Evolutionary conservation across 768 basidiomycete species (phyloP), one percentile per base, ranked within the genome.

Genomic region (Suillus clintonianus): DNA sequence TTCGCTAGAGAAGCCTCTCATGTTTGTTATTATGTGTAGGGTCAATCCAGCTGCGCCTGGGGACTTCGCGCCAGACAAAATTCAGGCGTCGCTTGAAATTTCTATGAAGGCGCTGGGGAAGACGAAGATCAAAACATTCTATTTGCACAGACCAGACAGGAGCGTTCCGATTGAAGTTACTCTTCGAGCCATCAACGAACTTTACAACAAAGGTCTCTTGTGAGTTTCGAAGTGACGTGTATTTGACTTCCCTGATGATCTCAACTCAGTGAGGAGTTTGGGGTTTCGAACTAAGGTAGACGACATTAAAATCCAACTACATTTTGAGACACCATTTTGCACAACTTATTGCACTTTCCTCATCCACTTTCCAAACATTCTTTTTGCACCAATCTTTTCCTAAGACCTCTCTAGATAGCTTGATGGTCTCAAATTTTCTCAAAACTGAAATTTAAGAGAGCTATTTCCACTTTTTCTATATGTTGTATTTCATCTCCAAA

Each of bases 181-280:
- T 0, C 68, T 85, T 11, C 77, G 78, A 61, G 80, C 76, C 0
- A 78, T 83, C 34, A 73, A 86, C 69, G 78, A 83, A 32, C 73
- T 85, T 6, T 72, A 85, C 76, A 78, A 82, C 65, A 81, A 85
- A 65, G 84, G 83, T 13, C 77, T 80, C 61, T 85, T 85, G 67
- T 83, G 74, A 68, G 80, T 73, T 22, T 10, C n/a, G 39, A 39
- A 10, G 19, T 41, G 37, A 8, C 17, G 32, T 32, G 8, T 41
- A 15, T n/a, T 34, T 36, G 39, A 30, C 41, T 27, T 15, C 7
- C n/a, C 11, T 10, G 45, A 2, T 57, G 45, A 14, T 42, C 32
- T 30, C 9, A 68, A 65, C 56, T 41, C 41, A 63, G 62, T 3
- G 60, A 70, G 41, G 66, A 67, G 34, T 64, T 68, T 36, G 70